These are phyloP conservation scores for Cinchona pubescens DNA, from an alignment of 257 asterid species.

Conservation along the genomic window DNA sequence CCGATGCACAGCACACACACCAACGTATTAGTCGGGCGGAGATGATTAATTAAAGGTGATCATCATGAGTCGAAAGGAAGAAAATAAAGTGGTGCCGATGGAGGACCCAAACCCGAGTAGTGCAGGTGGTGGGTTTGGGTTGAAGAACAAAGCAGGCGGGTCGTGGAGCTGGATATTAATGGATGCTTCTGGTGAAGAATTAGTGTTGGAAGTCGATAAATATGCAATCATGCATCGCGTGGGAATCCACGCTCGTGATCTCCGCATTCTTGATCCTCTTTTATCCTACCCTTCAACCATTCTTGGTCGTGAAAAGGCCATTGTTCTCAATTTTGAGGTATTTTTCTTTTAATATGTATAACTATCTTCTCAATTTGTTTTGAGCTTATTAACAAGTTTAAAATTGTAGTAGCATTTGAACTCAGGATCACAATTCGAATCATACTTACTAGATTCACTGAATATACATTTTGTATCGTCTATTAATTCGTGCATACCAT, in stretches of 20 bases:
- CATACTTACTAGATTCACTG: too few species aligned
- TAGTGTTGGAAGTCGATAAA: constrained; percentile 63
- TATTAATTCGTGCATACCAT: too few species aligned
- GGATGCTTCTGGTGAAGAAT: constrained; percentile 60
- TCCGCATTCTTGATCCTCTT: constrained; percentile 80
- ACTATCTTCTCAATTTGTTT: background rate
- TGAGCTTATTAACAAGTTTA: too few species aligned
- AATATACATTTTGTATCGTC: too few species aligned
- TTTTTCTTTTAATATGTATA: background rate
- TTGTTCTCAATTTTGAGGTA: constrained; percentile 89
- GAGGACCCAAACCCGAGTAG: constrained; percentile 61
- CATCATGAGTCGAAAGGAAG: constrained; percentile 54
- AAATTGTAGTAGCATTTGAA: too few species aligned
- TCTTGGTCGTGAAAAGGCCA: constrained; percentile 84
- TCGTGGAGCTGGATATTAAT: constrained; percentile 73
- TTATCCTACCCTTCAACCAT: constrained; percentile 79
- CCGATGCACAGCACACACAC: too few species aligned
- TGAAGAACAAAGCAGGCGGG: constrained; percentile 60
- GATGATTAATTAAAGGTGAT: too few species aligned
- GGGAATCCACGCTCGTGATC: constrained; percentile 90
- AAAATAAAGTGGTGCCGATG: constrained; percentile 55
- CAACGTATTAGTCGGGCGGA: too few species aligned
- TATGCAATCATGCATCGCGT: constrained; percentile 87
- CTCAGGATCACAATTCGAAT: too few species aligned
- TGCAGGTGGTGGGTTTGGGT: constrained; percentile 29